Evolutionary conservation across 805 yeast species (phyloP), one percentile per base, ranked within the genome.

Genomic region (Myxozyma mucilagina): DNA sequence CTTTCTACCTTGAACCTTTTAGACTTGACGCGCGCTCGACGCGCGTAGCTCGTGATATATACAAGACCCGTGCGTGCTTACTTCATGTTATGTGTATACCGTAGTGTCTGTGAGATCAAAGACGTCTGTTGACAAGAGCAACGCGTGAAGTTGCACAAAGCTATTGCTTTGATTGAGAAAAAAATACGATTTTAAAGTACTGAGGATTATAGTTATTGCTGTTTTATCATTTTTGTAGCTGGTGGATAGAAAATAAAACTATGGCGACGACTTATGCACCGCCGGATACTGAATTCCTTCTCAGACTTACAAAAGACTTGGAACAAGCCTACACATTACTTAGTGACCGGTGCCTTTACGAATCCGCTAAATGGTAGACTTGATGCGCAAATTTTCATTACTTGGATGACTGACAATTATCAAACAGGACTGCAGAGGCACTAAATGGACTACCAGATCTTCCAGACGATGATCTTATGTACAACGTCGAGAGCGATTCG

Each of bases 331-430:
- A 79, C 4, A 63, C 66, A 31, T 75, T 77, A 3, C 76, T 90
- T 18, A 72, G 83, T 1, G 81, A 82, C 38, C 76, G 89, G 61
- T 84, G 87, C 60, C 77, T 90, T 11, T 79, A 80, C 68, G 85
- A 84, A 54, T 85, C 91, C 0, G 84, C 96, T 3, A 89, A 89
- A 76, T 91, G 96, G 96, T 67, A 18, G 11, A 57, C 52, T 11
- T 20, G 39, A 43, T 11, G 3, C 8, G 14, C 16, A 44, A 34
- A 16, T 10, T 49, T n/a, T 29, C 34, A 18, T 42, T 31, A 13
- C 55, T 18, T 9, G 47, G 11, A 41, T n/a, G 20, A 41, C 16
- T 31, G 35, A 20, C 36, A 29, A n/a, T n/a, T 56, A 18, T 38
- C 34, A 36, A 14, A 13, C n/a, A 35, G 75, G 77, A 69, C 85